phyloP scores from a whole-genome alignment of 2,329 filamentous ascomycete species.

The Colletotrichum musicola region DNA sequence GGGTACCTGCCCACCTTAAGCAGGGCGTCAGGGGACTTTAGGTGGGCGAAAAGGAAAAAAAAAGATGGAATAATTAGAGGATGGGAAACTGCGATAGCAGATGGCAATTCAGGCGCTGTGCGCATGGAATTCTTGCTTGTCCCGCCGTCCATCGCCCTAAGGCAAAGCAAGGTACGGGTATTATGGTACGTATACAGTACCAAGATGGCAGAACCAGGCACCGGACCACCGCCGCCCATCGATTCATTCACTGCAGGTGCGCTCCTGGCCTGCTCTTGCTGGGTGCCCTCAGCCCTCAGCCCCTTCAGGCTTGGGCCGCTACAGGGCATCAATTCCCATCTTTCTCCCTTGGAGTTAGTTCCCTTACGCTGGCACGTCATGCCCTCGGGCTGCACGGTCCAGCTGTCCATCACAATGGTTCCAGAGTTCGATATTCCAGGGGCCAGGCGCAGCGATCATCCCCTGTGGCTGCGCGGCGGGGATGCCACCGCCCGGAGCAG shows the following conservation, averaged over 20 bases:
- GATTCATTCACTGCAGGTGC: too few species aligned
- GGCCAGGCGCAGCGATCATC: slow-evolving; percentile 20
- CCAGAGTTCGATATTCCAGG: slow-evolving; percentile 20
- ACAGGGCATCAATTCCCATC: slow-evolving; percentile 4
- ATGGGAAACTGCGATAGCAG: slow-evolving; percentile 38
- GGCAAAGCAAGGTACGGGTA: neutral
- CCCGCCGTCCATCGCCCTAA: neutral
- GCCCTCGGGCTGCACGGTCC: slow-evolving; percentile 18
- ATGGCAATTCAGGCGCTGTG: slow-evolving; percentile 34
- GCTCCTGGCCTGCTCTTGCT: too few species aligned
- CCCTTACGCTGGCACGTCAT: slow-evolving; percentile 4
- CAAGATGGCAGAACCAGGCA: too few species aligned
- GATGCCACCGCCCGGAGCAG: slow-evolving; percentile 31
- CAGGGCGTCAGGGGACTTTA: neutral
- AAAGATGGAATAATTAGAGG: neutral
- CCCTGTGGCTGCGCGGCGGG: slow-evolving; percentile 9
- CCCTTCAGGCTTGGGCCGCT: slow-evolving; percentile 9
- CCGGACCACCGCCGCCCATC: too few species aligned
- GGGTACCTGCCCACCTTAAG: neutral
- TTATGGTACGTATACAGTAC: too few species aligned
- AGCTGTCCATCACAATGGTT: slow-evolving; percentile 18
- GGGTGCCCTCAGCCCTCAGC: too few species aligned
- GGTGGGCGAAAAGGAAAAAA: slow-evolving; percentile 6
- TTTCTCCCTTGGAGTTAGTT: too few species aligned
- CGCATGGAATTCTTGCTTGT: slow-evolving; percentile 26